A percentile compares a stretch with the other conserved stretches of the same genome.
Conservation (phyloP, 306 rosid species). For the Myrica gale region DNA sequence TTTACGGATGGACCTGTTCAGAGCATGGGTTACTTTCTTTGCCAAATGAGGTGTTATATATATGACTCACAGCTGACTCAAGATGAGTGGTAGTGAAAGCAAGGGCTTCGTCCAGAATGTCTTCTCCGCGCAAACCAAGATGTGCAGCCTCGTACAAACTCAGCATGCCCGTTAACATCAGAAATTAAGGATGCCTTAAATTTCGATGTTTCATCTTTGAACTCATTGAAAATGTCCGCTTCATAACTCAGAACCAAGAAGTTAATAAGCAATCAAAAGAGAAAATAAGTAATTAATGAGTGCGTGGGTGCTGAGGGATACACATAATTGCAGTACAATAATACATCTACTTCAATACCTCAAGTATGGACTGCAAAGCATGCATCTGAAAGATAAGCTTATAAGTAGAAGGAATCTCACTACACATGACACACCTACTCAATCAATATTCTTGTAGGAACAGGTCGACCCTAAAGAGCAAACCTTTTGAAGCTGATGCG, state of each 20-base stretch:
- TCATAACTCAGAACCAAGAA: not conserved
- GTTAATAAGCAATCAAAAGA: not conserved
- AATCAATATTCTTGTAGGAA: too few species aligned
- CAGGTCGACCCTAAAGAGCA: too few species aligned
- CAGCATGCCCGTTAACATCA: constrained; percentile 21
- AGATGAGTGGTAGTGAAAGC: constrained; percentile 34
- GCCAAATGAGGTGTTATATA: constrained; percentile 9
- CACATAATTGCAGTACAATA: too few species aligned
- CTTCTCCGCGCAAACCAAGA: constrained; percentile 21
- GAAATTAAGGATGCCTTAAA: constrained; percentile 6
- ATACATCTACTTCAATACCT: too few species aligned
- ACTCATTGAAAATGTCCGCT: constrained; percentile 21
- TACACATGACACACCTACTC: too few species aligned
- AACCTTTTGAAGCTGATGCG: too few species aligned
- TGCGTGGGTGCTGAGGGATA: too few species aligned
- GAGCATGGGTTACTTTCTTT: constrained; percentile 8
- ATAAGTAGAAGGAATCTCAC: too few species aligned
- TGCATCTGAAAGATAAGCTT: too few species aligned
- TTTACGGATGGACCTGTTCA: constrained; percentile 21
- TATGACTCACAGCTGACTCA: not conserved
- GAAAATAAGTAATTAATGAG: not conserved
- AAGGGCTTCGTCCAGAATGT: constrained; percentile 24
- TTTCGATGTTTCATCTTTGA: constrained; percentile 1
- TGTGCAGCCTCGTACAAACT: constrained; percentile 33
- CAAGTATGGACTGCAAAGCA: too few species aligned